Conservation (phyloP, 768 basidiomycete genomes). For the Kwoniella dejecticola region DNA sequence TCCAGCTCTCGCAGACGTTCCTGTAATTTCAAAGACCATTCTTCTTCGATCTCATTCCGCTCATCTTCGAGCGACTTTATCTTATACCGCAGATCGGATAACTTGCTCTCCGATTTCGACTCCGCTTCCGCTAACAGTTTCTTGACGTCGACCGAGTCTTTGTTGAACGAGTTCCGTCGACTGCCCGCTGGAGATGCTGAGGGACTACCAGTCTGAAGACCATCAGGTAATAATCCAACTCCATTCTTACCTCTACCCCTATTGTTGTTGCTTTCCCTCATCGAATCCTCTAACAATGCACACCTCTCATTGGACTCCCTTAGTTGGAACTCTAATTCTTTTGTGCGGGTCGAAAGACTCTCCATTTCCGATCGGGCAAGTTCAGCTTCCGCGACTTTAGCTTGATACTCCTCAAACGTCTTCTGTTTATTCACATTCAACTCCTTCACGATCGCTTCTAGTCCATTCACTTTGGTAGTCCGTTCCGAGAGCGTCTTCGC, state of each 20-base stretch:
- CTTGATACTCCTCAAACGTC: constrained; percentile 82
- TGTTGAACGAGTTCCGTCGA: constrained; percentile 5
- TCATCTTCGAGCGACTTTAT: constrained; percentile 74
- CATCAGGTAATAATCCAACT: constrained; percentile 2
- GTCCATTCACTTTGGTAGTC: constrained; percentile 65
- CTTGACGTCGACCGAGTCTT: constrained; percentile 51
- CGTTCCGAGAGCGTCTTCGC: constrained; percentile 68
- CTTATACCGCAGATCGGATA: constrained; percentile 70
- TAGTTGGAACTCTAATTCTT: constrained; percentile 83
- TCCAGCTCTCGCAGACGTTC: constrained; percentile 79
- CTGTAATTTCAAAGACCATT: constrained; percentile 81
- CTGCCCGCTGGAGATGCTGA: constrained; percentile 20
- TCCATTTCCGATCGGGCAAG: constrained; percentile 75
- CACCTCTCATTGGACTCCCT: constrained; percentile 76
- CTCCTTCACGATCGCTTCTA: constrained; percentile 71
- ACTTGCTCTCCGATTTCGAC: constrained; percentile 71
- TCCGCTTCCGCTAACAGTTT: constrained; percentile 73
- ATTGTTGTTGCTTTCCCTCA: constrained; percentile 60
- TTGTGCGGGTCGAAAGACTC: constrained; percentile 71
- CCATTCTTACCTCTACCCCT: constrained; percentile 50
- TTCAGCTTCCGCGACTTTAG: constrained; percentile 87
- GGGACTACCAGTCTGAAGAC: constrained; percentile 4
- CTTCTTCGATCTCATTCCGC: constrained; percentile 79
- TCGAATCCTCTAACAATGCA: constrained; percentile 61
- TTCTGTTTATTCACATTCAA: constrained; percentile 73